A percentile compares a stretch with the other conserved stretches of the same genome.
These are phyloP conservation scores for Geoglossum cookeanum DNA, from an alignment of 2,329 filamentous ascomycete genomes.

Conservation along the genomic window DNA sequence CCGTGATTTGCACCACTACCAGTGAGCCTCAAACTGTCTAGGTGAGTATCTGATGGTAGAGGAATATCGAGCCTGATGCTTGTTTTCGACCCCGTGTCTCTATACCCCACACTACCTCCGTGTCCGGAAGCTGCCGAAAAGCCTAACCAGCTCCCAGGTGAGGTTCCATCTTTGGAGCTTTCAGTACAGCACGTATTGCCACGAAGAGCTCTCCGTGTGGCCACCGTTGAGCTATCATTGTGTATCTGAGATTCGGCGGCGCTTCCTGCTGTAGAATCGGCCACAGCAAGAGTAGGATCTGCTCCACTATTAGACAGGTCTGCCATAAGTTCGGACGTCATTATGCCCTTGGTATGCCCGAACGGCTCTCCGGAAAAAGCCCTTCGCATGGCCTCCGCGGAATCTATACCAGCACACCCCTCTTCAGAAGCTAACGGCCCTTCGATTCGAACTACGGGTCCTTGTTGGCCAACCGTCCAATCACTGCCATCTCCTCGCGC, in stretches of 20 bases:
- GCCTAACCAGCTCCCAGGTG: not conserved
- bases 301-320: not conserved
- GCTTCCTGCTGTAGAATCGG: not conserved
- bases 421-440: not conserved
- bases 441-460: not conserved
- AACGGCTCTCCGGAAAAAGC: not conserved
- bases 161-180: not conserved
- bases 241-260: not conserved
- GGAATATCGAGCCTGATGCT: not conserved
- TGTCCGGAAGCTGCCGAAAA: not conserved
- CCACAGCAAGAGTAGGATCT: not conserved
- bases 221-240: not conserved
- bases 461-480: not conserved
- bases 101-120: not conserved
- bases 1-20: not conserved
- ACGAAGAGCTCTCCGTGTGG: not conserved
- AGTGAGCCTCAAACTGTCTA: not conserved
- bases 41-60: not conserved
- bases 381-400: not conserved
- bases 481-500: not conserved
- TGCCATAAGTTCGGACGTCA: not conserved
- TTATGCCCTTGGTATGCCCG: not conserved
- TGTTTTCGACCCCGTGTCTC: not conserved
- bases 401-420: too few species aligned
- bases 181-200: not conserved